Evolutionary conservation across 2,329 filamentous ascomycete species (phyloP).

Genomic region (Calonectria naviculata): DNA sequence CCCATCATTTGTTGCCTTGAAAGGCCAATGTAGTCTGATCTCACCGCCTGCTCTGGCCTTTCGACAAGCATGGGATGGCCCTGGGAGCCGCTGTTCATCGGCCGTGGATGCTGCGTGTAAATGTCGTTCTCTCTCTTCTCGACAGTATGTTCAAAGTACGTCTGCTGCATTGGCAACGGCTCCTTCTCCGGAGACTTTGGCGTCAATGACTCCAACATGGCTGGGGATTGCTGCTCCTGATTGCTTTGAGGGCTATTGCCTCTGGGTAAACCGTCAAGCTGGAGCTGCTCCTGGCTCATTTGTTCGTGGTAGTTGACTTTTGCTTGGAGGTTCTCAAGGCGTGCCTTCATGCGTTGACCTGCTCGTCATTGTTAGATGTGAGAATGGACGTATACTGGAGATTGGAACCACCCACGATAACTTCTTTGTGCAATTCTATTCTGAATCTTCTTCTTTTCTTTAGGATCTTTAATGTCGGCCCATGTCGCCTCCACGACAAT

Average conservation of each 20-base stretch:
- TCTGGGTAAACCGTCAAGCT: neutral
- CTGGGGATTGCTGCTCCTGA: neutral
- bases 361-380: neutral
- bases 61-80: neutral
- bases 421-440: slow-evolving; percentile 17
- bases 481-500: neutral
- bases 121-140: neutral
- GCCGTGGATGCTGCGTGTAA: slow-evolving; percentile 4
- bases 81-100: neutral
- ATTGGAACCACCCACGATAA: neutral
- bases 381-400: neutral
- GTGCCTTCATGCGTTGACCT: slow-evolving; percentile 17
- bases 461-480: slow-evolving; percentile 8
- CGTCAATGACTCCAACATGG: slow-evolving; percentile 5
- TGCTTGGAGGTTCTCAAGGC: slow-evolving; percentile 10
- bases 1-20: slow-evolving; percentile 1
- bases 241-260: neutral
- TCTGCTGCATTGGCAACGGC: neutral
- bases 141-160: neutral
- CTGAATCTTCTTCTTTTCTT: slow-evolving; percentile 16
- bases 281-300: slow-evolving; percentile 1
- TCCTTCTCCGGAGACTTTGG: slow-evolving; percentile 1
- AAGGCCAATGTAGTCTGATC: neutral
- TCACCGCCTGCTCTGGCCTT: neutral
- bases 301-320: slow-evolving; percentile 18